Base-by-base conservation (phyloP, 2,329 filamentous ascomycete genomes). In the Neophaeococcomyces mojaviensis region DNA sequence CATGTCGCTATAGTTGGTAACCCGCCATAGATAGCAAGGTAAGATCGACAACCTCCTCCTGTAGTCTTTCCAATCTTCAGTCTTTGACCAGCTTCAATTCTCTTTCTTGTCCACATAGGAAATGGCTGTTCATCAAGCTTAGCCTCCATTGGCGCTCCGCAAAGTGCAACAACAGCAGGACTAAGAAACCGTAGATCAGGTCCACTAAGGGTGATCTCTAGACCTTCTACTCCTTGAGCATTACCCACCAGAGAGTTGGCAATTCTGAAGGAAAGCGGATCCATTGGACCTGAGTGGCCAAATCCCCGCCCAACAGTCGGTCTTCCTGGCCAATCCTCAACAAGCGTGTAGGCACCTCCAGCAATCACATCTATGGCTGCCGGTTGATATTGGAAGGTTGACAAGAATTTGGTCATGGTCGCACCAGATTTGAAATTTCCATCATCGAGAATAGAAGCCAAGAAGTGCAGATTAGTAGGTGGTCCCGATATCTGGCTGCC, bases 201-300 rank as follows among this genome's bases (percentile, higher is more conserved):
- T 0, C 79, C 79, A 12, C 68, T 72, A 13, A 81, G 54, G 0
- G 79, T 82, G 20, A 81, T 76, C 53, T 84, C 79, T 0, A 84
- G 60, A 0, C 68, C 70, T 57, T 80, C 79, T 3, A 62, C 68
- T 0, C 67, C 68, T 1, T 65, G 57, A 0, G 67, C 53, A 44
- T 83, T 82, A 0, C 77, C 78, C 0, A 77, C 78, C 1, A 83
- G 65, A 16, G 74, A 63, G 51, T 83, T 84, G 2, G 76, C 78
- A 22, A 80, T 66, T 19, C 72, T 71, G 37, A 76, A 73, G 1
- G 75, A 69, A n/a, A 81, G 57, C 1, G 71, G 66, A 55, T 82
- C 79, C 78, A 82, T 81, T 0, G 79, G 77, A 0, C 79, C 79
- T 3, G 71, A 69, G 26, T 78, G 74, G 3, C 74, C 73, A 39